Evolutionary conservation across 2,329 filamentous ascomycete genomes (phyloP), one percentile per base, ranked within the genome.

Genomic region (Exophiala bonariae): DNA sequence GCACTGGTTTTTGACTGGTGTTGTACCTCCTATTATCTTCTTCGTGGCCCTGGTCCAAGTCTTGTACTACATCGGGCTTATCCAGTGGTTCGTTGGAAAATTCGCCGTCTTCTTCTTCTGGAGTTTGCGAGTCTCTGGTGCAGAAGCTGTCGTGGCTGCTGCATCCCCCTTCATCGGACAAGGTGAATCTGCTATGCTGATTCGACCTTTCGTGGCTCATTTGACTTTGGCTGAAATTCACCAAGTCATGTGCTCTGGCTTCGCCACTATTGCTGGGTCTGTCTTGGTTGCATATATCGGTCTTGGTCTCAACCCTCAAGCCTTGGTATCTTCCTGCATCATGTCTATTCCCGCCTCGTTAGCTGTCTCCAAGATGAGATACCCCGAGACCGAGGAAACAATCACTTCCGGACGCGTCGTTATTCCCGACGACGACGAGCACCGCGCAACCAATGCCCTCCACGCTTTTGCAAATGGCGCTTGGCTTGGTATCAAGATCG

Each of bases 281-380:
- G 88, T 95, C 10, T 74, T 96, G 30, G 85, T 93, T 20, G 87
- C 87, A 11, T 96, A 95, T 68, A 91, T 96, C 54, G 74, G 77
- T 20, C 82, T 96, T 60, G 90, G 90, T 32, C 77, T 96, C 45
- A 93, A 90, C 66, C 76, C 87, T 1, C 86, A 95, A 66, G 90
- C 88, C 3, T 76, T 96, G 37, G 86, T 96, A 20, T 95, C 89
- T 2, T 91, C 87, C 6, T 96, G 90, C 64, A 90, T 96, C 66
- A 96, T 96, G 91, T 91, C 86, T 60, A 96, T 96, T 55, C 91
- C 91, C 0, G 90, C 90, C 1, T 95, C 89, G 3, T 78, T 96
- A 11, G 90, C 90, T 41, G 84, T 93, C 52, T 92, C 87, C 55
- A 96, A 96, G 73, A 78, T 96, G 60, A 86, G 91, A 47, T 96